These are phyloP conservation scores for Pichia paraexigua DNA, from an alignment of 805 yeast species.

Conservation along the genomic window DNA sequence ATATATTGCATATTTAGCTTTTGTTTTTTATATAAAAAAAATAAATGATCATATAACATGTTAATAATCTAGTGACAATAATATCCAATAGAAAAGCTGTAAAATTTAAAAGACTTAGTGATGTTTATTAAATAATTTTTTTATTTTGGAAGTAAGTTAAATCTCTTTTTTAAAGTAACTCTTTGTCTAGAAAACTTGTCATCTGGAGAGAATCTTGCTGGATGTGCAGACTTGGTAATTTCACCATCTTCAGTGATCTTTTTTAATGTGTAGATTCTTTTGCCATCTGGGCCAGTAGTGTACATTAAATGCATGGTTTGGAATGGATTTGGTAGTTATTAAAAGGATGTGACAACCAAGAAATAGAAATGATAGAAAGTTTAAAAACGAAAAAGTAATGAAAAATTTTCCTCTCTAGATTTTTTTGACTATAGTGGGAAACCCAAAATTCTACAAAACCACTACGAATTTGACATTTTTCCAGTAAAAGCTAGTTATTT, in stretches of 20 bases:
- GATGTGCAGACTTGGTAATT: constrained; percentile 98
- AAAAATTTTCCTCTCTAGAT: not conserved
- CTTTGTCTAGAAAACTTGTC: constrained; percentile 99
- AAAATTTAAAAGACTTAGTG: not conserved
- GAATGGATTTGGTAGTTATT: not conserved
- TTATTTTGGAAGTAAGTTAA: constrained; percentile 68
- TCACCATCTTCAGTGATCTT: constrained; percentile 79
- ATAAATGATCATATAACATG: not conserved
- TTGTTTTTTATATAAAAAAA: not conserved
- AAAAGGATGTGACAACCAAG: not conserved
- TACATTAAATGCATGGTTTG: constrained; percentile 92
- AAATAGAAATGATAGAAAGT: not conserved
- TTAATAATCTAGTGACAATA: not conserved
- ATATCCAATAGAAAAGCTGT: not conserved
- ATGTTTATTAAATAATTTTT: not conserved
- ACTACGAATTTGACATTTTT: too few species aligned
- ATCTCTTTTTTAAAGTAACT: constrained; percentile 95
- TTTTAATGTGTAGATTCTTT: constrained; percentile 87
- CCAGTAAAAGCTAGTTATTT: too few species aligned
- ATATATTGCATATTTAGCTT: not conserved
- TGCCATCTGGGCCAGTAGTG: constrained; percentile 91
- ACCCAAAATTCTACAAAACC: too few species aligned
- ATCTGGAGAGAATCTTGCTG: constrained; percentile 99
- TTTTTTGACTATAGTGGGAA: not conserved
- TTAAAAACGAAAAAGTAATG: not conserved